Percentiles rank a stretch among this genome's conserved stretches.
Evolutionary conservation across 192 early-diverging fungal species (phyloP).

Genomic region (Coemansia sp.): DNA sequence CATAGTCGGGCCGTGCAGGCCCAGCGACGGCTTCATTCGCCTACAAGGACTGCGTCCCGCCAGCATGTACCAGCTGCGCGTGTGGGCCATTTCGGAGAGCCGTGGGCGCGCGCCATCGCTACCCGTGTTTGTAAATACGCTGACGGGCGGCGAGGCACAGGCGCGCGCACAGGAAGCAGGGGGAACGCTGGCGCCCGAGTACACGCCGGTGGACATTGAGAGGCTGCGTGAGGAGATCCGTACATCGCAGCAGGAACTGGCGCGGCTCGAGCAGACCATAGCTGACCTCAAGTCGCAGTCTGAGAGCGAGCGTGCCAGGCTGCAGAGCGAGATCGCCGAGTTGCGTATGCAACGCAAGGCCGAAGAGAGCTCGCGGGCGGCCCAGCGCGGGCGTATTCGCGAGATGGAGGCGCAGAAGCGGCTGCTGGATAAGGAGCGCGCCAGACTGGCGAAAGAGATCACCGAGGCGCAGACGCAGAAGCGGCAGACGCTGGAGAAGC

Average conservation of each 20-base stretch:
- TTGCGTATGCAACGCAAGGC: conserved; percentile 28
- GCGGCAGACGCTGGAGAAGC: conserved; percentile 22
- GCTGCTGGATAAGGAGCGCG: conserved; percentile 22
- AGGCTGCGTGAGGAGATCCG: conserved; percentile 12
- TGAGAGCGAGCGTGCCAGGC: conserved; percentile 20
- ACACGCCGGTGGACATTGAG: conserved; percentile 7
- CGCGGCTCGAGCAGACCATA: conserved; percentile 10
- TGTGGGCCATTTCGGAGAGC: conserved; percentile 41
- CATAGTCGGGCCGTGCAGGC: conserved; percentile 18
- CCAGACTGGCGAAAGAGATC: conserved; percentile 20
- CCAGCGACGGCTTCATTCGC: conserved; percentile 3
- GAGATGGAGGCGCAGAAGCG: conserved; percentile 40
- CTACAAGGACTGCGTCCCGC: conserved; percentile 21
- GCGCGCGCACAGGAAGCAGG: neutral
- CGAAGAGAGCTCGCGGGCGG: conserved; percentile 14
- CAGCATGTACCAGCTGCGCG: conserved; percentile 31
- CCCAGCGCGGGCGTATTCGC: conserved; percentile 28
- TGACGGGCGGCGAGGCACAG: conserved; percentile 1
- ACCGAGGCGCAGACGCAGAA: conserved; percentile 15
- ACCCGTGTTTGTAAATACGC: conserved; percentile 41
- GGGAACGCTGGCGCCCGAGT: neutral
- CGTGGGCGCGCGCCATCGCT: conserved; percentile 29
- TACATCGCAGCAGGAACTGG: conserved; percentile 6
- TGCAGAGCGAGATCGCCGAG: conserved; percentile 26
- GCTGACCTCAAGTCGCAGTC: conserved; percentile 10